Conservation (phyloP, 2,329 filamentous ascomycete species). For the Aphanoascus verrucosus region DNA sequence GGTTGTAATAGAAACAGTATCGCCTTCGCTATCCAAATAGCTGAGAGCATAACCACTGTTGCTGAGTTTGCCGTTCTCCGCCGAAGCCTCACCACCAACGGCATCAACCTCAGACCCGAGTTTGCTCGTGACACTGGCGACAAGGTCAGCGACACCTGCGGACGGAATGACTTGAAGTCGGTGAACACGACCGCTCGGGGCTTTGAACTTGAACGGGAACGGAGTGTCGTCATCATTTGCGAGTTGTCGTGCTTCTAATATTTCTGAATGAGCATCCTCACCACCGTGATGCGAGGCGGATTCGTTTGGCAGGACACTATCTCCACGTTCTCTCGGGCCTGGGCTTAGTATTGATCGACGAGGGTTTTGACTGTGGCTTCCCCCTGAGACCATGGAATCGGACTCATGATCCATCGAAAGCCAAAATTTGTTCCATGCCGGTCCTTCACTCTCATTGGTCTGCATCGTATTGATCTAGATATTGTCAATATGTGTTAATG, state of each 20-base stretch:
- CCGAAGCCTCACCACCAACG: constrained; percentile 68
- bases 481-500: not conserved
- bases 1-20: constrained; percentile 92
- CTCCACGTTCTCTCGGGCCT: constrained; percentile 60
- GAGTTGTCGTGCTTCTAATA: constrained; percentile 47
- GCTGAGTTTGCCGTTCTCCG: constrained; percentile 68
- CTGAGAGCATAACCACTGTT: constrained; percentile 78
- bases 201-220: constrained; percentile 99
- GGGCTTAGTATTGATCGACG: constrained; percentile 73
- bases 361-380: constrained; percentile 59
- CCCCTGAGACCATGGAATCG: constrained; percentile 91
- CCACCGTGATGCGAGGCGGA: constrained; percentile 92
- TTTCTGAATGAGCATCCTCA: constrained; percentile 60
- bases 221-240: constrained; percentile 57
- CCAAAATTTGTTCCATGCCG: constrained; percentile 99
- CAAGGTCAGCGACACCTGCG: constrained; percentile 68
- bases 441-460: constrained; percentile 78
- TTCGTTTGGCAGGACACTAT: constrained; percentile 84
- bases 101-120: constrained; percentile 71
- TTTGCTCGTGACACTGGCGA: constrained; percentile 68
- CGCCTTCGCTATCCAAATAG: constrained; percentile 93
- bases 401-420: constrained; percentile 88
- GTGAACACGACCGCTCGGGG: constrained; percentile 87
- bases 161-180: constrained; percentile 74
- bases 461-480: constrained; percentile 75